phyloP scores from a whole-genome alignment of 2,329 filamentous ascomycete genomes.

The Diaporthe australafricana region DNA sequence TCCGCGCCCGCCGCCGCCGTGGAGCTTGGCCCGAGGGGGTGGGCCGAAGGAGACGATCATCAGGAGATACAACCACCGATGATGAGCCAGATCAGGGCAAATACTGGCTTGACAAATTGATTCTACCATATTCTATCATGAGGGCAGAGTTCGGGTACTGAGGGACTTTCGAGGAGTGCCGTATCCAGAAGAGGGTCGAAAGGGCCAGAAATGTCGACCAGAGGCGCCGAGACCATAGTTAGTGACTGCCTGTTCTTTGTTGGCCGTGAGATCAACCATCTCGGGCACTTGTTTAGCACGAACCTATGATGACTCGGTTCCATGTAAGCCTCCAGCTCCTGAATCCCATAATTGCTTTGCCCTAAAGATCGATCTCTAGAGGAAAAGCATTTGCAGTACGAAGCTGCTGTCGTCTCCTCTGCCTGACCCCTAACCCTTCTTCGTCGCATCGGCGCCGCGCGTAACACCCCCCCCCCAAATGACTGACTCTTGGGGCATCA shows the following conservation, averaged over 20 bases:
- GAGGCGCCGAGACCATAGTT: too few relatives aligned
- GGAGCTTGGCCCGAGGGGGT: constrained; percentile 24
- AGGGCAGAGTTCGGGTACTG: too few relatives aligned
- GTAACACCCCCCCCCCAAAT: background rate
- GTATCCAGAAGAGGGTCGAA: background rate
- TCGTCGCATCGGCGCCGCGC: background rate
- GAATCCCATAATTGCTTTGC: background rate
- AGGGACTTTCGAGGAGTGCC: background rate
- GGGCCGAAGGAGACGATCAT: constrained; percentile 21
- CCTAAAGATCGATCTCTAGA: background rate
- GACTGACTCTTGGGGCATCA: background rate
- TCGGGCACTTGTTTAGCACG: background rate
- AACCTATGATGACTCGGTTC: background rate
- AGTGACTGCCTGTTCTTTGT: background rate
- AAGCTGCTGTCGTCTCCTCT: too few relatives aligned
- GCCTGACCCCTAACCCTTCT: constrained; percentile 1
- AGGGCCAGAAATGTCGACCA: too few relatives aligned
- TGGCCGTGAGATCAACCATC: background rate
- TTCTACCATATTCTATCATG: background rate
- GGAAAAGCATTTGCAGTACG: background rate
- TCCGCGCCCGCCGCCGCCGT: constrained; percentile 14
- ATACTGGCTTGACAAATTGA: background rate
- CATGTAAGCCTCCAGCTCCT: background rate
- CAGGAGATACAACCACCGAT: background rate
- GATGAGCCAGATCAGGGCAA: background rate